Percentiles rank a stretch among this genome's conserved stretches.
Conservation (phyloP, 2,329 filamentous ascomycete genomes). For the Phialemoniopsis sp. region DNA sequence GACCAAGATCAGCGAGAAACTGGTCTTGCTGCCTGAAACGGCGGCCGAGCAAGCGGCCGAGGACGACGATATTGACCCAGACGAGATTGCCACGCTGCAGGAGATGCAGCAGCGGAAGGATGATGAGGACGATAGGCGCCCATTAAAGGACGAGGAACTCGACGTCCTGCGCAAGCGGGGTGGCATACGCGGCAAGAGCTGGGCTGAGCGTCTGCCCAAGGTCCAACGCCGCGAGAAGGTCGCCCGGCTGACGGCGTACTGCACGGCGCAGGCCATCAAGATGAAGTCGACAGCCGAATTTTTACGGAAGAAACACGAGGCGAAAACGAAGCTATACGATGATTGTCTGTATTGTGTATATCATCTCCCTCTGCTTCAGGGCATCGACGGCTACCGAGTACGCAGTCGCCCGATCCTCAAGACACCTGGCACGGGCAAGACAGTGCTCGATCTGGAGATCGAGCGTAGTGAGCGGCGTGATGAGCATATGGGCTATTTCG, state of each 20-base stretch:
- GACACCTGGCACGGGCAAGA: conserved; percentile 84
- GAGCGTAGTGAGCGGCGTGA: conserved; percentile 87
- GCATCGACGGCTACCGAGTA: conserved; percentile 80
- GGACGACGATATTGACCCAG: conserved; percentile 53
- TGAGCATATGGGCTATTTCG: conserved; percentile 88
- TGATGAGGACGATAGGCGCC: conserved; percentile 57
- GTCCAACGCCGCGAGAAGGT: conserved; percentile 81
- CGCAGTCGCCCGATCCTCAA: conserved; percentile 89
- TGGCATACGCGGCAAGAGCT: conserved; percentile 73
- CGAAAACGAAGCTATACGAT: conserved; percentile 94
- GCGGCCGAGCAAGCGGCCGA: conserved; percentile 33
- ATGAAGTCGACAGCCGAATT: conserved; percentile 86
- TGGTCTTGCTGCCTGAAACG: conserved; percentile 90
- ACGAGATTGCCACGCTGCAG: conserved; percentile 43
- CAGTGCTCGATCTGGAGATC: conserved; percentile 90
- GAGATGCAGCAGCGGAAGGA: conserved; percentile 26
- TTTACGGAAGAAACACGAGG: conserved; percentile 79
- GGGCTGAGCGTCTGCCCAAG: conserved; percentile 90
- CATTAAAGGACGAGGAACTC: conserved; percentile 64
- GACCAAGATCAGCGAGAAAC: conserved; percentile 92
- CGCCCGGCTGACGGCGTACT: conserved; percentile 89
- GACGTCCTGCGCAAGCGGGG: conserved; percentile 60
- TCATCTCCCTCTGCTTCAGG: conserved; percentile 82
- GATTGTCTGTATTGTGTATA: conserved; percentile 97
- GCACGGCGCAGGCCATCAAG: conserved; percentile 91